Evolutionary conservation across 148 eudicot species (phyloP).

Genomic region (Cornus suecica): DNA sequence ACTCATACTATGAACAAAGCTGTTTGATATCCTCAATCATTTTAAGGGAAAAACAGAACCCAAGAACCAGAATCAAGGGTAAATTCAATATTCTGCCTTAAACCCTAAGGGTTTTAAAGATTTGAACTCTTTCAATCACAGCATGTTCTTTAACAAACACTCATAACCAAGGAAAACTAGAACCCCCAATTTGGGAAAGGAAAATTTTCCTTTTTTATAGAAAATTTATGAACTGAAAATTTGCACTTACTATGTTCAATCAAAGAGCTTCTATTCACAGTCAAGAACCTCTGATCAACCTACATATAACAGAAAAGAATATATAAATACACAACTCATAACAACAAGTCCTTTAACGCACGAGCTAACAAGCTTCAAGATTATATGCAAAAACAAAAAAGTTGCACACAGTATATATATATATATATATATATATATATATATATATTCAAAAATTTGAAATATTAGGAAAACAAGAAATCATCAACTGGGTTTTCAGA

Average conservation of each 20-base stretch:
- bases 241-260: background rate
- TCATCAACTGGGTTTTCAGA: conserved; percentile 21
- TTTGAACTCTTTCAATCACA: background rate
- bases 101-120: conserved; percentile 7
- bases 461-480: conserved; percentile 6
- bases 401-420: background rate
- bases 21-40: conserved; percentile 11
- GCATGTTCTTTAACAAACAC: background rate
- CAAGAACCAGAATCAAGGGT: background rate
- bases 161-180: background rate
- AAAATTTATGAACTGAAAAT: background rate
- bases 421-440: no score
- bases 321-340: background rate
- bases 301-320: background rate
- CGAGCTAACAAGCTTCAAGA: no score
- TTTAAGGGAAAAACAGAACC: background rate
- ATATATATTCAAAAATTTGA: no score
- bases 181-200: background rate
- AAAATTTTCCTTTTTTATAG: background rate
- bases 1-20: conserved; percentile 6
- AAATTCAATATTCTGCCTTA: conserved; percentile 1
- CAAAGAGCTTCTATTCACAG: background rate
- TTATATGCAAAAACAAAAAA: no score
- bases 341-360: no score
- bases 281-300: background rate